phyloP scores from a whole-genome alignment of 148 eudicot species.

The Chenopodium album region DNA sequence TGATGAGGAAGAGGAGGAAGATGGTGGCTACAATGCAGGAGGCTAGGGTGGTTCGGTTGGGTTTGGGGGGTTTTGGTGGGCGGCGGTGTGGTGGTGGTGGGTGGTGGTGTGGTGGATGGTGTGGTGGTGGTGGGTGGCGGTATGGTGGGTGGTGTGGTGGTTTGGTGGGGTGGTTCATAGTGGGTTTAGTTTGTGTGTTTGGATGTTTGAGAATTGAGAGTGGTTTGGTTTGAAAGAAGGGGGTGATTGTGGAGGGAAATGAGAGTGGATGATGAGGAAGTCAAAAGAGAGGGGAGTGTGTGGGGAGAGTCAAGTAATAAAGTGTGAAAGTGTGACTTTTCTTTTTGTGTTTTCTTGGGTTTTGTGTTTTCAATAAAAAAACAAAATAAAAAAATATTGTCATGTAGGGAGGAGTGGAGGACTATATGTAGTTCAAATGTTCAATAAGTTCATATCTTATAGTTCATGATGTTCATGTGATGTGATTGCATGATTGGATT shows the following conservation, averaged over 20 bases:
- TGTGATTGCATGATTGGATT: too few relatives aligned
- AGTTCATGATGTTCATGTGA: too few relatives aligned
- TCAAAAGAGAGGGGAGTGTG: slow-evolving; percentile 22
- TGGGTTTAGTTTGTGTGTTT: too few relatives aligned
- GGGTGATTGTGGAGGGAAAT: background rate
- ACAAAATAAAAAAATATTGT: too few relatives aligned
- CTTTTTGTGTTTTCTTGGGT: slow-evolving; percentile 4
- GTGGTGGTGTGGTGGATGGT: slow-evolving; percentile 8
- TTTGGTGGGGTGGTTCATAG: background rate
- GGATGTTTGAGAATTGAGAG: background rate
- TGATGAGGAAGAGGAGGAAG: slow-evolving; percentile 58
- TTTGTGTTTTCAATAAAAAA: background rate
- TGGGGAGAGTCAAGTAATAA: slow-evolving; percentile 17
- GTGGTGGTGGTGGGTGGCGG: background rate
- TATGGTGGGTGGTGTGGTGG: background rate
- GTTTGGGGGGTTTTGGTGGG: slow-evolving; percentile 19
- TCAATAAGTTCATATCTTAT: too few relatives aligned
- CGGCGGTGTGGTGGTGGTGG: slow-evolving; percentile 7
- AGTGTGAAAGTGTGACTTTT: slow-evolving; percentile 32
- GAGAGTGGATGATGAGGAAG: slow-evolving; percentile 10
- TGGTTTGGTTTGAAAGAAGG: background rate
- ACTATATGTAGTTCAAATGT: too few relatives aligned
- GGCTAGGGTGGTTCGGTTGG: slow-evolving; percentile 56
- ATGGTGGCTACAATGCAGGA: slow-evolving; percentile 75
- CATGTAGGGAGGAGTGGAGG: too few relatives aligned